A percentile compares a stretch with the other conserved stretches of the same genome.
phyloP scores from a whole-genome alignment of 371 early-diverging fungal species.

The Saksenaea oblongispora region DNA sequence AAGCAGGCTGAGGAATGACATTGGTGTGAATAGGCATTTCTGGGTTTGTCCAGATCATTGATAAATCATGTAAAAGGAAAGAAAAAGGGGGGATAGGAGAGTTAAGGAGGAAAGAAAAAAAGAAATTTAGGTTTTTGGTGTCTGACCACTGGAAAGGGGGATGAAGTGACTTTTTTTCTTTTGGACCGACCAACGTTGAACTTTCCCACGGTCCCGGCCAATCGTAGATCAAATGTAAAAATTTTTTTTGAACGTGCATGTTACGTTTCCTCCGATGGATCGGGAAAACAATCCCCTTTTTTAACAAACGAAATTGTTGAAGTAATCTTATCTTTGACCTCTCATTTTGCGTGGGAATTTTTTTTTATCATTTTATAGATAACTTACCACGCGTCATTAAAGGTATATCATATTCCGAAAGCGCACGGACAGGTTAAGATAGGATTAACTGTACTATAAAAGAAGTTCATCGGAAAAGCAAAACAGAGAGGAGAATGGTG shows the following conservation, averaged over 20 bases:
- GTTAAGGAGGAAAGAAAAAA: neutral
- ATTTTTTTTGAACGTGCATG: neutral
- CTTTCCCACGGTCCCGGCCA: constrained; percentile 34
- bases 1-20: neutral
- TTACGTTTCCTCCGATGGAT: neutral
- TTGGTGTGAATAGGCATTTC: neutral
- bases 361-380: no score
- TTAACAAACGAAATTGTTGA: no score
- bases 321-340: no score
- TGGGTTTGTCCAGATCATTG: constrained; percentile 3
- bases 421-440: no score
- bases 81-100: neutral
- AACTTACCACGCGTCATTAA: no score
- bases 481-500: neutral
- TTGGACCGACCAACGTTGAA: constrained; percentile 11
- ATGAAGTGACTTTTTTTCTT: constrained; percentile 9
- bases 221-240: constrained; percentile 29
- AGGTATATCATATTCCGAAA: no score
- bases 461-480: neutral
- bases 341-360: no score
- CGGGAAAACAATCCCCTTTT: neutral
- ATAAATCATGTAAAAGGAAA: constrained; percentile 1
- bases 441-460: neutral
- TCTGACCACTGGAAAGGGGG: constrained; percentile 14
- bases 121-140: neutral